Base-by-base conservation (phyloP, 1,284 basidiomycete species). In the Trichosporon ovoides region DNA sequence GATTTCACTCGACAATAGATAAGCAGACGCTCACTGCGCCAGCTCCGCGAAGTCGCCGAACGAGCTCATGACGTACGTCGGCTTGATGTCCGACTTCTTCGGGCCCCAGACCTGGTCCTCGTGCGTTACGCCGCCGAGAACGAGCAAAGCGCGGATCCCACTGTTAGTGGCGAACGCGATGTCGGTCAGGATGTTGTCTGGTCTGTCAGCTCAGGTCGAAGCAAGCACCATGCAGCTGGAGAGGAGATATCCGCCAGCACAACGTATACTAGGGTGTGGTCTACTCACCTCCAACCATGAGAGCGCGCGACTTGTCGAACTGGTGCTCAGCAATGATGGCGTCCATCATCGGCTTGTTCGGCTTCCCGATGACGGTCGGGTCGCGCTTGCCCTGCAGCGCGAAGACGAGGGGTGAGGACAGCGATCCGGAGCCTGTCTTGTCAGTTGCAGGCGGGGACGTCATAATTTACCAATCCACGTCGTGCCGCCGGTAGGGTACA, bases 291-390 rank as follows among this genome's bases (percentile, higher is more conserved):
- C 95, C 95, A 38, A 98, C 83, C 89, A 99, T 96, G 70, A 98
- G 84, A 1, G 94, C 93, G 51, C 86, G 81, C 57, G 82, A 78
- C 36, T 88, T 88, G 75, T 98, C 88, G 72, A 91, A 93, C 48
- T 88, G 74, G 67, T 94, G 86, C 91, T 93, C 93, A n/a, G 91
- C 89, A 66, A 87, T 86, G 75, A 98, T 94, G 72, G 91, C 92
- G 73, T 98, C 93, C 65, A 98, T 80, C 89, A 98, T 95, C 31
- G 87, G 88, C 70, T 83, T 84, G 65, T 90, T 84, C 13, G 95
- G 96, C 77, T 98, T 98, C 18, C 95, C 95, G 50, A 94, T 89
- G 56, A 86, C 83, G 1, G 88, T 79, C 0, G 94, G 91, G 59
- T 85, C 83, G 57, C 79, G 81, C 35, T 86, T 70, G 56, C 68